Base-by-base conservation (phyloP, 1,284 basidiomycete genomes). In the Apiotrichum montevideense region DNA sequence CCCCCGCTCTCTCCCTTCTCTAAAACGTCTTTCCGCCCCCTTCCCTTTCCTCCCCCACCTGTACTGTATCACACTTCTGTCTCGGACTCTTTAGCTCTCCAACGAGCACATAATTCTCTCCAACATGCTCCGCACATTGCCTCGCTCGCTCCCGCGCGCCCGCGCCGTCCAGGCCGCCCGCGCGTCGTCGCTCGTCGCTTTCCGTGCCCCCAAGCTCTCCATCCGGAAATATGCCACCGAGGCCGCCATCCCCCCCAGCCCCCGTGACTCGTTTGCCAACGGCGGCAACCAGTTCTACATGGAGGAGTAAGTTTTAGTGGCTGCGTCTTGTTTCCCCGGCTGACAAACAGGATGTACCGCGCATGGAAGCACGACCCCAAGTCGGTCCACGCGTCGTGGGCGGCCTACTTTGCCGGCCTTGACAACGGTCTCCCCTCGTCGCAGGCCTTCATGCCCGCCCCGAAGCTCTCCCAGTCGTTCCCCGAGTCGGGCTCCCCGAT, bases 301-400 rank as follows among this genome's bases (percentile, higher is more conserved):
- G 46, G 94, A 97, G 72, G 90, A 95, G 79, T 78, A 59, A 69
- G 77, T 72, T 7, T 46, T 21, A n/a, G 7, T 32, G 8, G 44
- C 44, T 21, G 15, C 39, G 51, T 29, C 33, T 50, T 5, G 44
- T 29, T 50, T 43, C 50, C 50, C 9, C 37, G 9, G 5, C 62
- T 66, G 51, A 63, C 45, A 35, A 35, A 32, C 56, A 82, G 80
- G 76, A 94, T 95, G 92, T 94, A 93, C 79, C 84, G 84, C 66
- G 83, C 86, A 65, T 96, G 90, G 90, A 86, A 85, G 77, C 81
- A 88, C 77, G 90, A 99, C 78, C 90, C 92, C 43, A 83, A 84
- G 65, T 88, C 88, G 46, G 96, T 99, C 0, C 95, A 99, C 78
- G 81, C 85, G 3, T 96, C 92, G 35, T 99, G 96, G 96, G 84